phyloP scores from a whole-genome alignment of 208 protist genomes.

The Leishmania tropica region DNA sequence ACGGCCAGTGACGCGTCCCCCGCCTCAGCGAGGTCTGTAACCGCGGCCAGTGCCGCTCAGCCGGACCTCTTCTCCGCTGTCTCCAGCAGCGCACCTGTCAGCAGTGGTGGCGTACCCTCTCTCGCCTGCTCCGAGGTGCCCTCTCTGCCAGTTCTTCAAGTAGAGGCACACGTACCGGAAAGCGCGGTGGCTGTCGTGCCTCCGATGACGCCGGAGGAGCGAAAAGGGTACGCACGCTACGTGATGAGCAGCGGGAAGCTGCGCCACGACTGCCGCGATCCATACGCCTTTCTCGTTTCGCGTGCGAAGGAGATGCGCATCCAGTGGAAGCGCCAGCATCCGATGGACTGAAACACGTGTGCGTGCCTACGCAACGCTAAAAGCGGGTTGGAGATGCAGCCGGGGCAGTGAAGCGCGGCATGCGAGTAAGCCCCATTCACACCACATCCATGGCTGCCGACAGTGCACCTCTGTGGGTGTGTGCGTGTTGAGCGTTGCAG shows the following conservation, averaged over 20 bases:
- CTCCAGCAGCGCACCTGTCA: not conserved
- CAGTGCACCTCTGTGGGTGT: not conserved
- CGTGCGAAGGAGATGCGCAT: conserved; percentile 44
- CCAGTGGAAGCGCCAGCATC: conserved; percentile 32
- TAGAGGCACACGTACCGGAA: conserved; percentile 13
- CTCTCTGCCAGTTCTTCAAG: conserved; percentile 27
- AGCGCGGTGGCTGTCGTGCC: conserved; percentile 7
- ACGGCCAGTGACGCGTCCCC: not conserved
- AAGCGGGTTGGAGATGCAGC: not conserved
- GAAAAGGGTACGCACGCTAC: conserved; percentile 53
- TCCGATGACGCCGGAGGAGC: conserved; percentile 45
- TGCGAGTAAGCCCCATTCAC: not conserved
- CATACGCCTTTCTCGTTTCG: conserved; percentile 66
- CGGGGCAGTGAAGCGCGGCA: not conserved
- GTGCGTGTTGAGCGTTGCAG: not conserved
- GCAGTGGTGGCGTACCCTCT: conserved; percentile 17
- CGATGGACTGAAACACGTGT: not conserved
- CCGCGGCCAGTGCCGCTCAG: not conserved
- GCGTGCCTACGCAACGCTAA: not conserved
- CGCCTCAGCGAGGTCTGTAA: not conserved
- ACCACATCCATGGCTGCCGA: not conserved
- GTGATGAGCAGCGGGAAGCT: conserved; percentile 82
- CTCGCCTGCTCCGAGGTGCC: conserved; percentile 20
- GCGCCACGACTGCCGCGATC: conserved; percentile 75
- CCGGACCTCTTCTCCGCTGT: not conserved